These are phyloP conservation scores for Eucalyptus sp. DNA, from an alignment of 345 rosid genomes.

Conservation along the genomic window DNA sequence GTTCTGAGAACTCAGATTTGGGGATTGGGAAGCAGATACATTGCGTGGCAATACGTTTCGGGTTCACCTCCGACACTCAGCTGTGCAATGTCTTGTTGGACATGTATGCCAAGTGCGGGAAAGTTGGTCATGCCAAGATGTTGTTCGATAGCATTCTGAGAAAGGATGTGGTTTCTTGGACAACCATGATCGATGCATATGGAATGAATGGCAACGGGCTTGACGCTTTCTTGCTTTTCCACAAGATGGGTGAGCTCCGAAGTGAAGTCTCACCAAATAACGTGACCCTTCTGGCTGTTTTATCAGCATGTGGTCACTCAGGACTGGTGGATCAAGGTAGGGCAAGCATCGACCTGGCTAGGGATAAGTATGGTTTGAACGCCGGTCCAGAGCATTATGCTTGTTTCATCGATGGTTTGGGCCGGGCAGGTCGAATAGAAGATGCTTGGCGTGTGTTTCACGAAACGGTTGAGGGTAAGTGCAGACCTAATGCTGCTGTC, in stretches of 20 bases:
- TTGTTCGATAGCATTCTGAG: conserved; percentile 25
- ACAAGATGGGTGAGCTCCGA: conserved; percentile 33
- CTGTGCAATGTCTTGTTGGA: conserved; percentile 65
- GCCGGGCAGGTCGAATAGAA: conserved; percentile 52
- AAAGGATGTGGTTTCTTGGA: conserved; percentile 67
- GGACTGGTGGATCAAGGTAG: conserved; percentile 54
- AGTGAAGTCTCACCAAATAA: conserved; percentile 39
- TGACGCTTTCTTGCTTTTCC: conserved; percentile 46
- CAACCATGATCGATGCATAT: conserved; percentile 68
- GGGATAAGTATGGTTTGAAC: conserved; percentile 21
- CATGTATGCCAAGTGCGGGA: conserved; percentile 75
- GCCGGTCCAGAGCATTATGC: conserved; percentile 53
- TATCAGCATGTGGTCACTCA: conserved; percentile 79
- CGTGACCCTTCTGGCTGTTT: conserved; percentile 63
- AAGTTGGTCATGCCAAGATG: conserved; percentile 19
- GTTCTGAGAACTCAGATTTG: conserved; percentile 54
- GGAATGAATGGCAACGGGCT: conserved; percentile 54
- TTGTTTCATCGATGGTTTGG: conserved; percentile 51
- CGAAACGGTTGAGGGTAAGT: conserved; percentile 19
- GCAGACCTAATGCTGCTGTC: conserved; percentile 18
- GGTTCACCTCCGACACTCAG: conserved; percentile 40
- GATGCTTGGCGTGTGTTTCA: conserved; percentile 42
- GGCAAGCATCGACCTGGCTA: conserved; percentile 35
- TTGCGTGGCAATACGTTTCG: conserved; percentile 35
- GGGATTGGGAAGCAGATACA: conserved; percentile 72